Base-by-base conservation (phyloP, 495 filamentous ascomycete species). In the Saxispiralis lemnorum region DNA sequence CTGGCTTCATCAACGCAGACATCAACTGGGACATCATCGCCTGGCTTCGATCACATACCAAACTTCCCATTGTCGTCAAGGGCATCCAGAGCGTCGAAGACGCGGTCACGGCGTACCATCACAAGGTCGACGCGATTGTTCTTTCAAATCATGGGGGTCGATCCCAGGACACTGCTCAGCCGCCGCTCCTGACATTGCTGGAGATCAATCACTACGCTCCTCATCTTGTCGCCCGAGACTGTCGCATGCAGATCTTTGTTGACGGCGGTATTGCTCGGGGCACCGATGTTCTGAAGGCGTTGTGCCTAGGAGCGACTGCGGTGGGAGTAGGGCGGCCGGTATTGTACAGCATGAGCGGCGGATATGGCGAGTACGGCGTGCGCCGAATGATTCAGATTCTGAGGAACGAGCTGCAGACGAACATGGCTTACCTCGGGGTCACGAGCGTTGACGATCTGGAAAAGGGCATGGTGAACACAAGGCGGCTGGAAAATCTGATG, bases 61-160 rank as follows among this genome's bases (percentile, higher is more conserved):
- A 58, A 0, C 44, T 72, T 5, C 72, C 71, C 3, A 61, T 81
- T 39, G 64, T 78, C 14, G 41, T 81, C 1, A 81, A 82, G 46
- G 79, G 79, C 4, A 63, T 83, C 2, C 72, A 78, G 52, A 69
- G 67, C 2, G 68, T 64, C 0, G 66, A 66, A 43, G 78, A 83
- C 56, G 75, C 75, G 1, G 55, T 63, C 7, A 49, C 63, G 31
- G 79, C 78, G 0, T 54, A 68, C 52, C 62, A 72, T 34, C 47
- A 60, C 33, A 69, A 69, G 0, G 67, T 73, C 6, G 67, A 78
- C 12, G 78, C 67, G 6, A 76, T 83, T 6, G 59, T 70, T 31
- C 53, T 73, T 3, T 71, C 66, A 39, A 84, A 83, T 44, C 81
- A 84, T 53, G 81, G 81, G 3, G 81, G 79, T 0, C 55, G 81